Conservation (phyloP, 352 stramenopile species). For the Phytophthora pluvialis region DNA sequence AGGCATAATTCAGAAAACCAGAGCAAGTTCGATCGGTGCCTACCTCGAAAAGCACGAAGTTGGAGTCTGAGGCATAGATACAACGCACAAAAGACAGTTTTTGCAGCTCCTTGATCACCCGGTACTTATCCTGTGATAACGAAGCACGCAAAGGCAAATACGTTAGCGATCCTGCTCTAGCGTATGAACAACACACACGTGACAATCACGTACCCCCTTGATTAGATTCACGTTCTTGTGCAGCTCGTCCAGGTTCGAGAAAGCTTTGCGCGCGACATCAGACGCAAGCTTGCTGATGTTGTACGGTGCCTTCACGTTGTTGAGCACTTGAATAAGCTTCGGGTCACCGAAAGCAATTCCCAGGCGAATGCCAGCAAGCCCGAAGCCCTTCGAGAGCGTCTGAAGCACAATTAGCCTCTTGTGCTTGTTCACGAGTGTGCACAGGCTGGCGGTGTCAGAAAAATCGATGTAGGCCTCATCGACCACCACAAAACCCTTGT, state of each 20-base stretch:
- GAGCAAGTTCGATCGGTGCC: constrained; percentile 2
- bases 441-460: constrained; percentile 72
- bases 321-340: constrained; percentile 97
- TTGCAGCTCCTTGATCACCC: constrained; percentile 85
- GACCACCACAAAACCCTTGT: constrained; percentile 96
- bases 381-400: constrained; percentile 98
- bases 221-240: constrained; percentile 70
- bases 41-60: constrained; percentile 98
- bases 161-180: neutral
- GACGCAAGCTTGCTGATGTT: constrained; percentile 98
- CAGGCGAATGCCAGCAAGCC: constrained; percentile 95
- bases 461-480: constrained; percentile 99
- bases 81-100: constrained; percentile 92
- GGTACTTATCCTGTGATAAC: constrained; percentile 72
- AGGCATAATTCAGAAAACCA: neutral
- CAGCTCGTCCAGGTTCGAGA: constrained; percentile 63
- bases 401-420: constrained; percentile 97
- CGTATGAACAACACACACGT: neutral
- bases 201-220: constrained; percentile 48
- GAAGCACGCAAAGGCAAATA: constrained; percentile 21
- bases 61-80: constrained; percentile 96
- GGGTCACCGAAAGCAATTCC: constrained; percentile 92
- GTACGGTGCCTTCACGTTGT: constrained; percentile 99
- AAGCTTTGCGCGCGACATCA: constrained; percentile 77
- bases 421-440: constrained; percentile 92